Conservation (phyloP, 306 rosid genomes). For the Alnus glutinosa region DNA sequence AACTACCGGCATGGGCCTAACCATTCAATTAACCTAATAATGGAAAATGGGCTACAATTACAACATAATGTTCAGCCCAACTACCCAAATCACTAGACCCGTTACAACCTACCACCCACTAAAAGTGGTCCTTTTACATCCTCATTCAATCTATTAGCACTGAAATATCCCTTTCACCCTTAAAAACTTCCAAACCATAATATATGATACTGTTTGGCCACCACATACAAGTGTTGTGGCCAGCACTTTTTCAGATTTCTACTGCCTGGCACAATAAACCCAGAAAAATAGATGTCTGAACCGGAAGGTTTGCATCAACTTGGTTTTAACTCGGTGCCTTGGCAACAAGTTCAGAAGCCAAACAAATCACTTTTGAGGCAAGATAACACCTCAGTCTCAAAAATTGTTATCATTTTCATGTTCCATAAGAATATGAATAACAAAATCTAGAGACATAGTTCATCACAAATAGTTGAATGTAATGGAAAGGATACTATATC, state of each 20-base stretch:
- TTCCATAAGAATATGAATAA: background rate
- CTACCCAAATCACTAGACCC: no score
- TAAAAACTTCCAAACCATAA: background rate
- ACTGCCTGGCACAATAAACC: background rate
- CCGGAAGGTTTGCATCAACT: background rate
- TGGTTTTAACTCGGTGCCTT: background rate
- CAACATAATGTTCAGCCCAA: no score
- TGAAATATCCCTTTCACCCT: background rate
- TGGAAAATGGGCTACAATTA: no score
- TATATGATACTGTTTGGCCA: background rate
- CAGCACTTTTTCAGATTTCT: background rate
- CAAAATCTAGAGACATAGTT: background rate
- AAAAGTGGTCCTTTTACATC: background rate
- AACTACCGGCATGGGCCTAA: no score
- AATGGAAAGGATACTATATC: background rate
- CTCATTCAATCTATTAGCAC: background rate
- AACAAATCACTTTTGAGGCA: background rate
- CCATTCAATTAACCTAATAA: no score
- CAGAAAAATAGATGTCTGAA: background rate
- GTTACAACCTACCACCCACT: background rate
- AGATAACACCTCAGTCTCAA: background rate
- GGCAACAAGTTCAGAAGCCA: background rate
- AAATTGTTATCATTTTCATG: background rate
- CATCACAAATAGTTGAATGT: background rate
- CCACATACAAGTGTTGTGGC: background rate